Conservation (phyloP, 768 basidiomycete species). For the Tylopilus sp. region DNA sequence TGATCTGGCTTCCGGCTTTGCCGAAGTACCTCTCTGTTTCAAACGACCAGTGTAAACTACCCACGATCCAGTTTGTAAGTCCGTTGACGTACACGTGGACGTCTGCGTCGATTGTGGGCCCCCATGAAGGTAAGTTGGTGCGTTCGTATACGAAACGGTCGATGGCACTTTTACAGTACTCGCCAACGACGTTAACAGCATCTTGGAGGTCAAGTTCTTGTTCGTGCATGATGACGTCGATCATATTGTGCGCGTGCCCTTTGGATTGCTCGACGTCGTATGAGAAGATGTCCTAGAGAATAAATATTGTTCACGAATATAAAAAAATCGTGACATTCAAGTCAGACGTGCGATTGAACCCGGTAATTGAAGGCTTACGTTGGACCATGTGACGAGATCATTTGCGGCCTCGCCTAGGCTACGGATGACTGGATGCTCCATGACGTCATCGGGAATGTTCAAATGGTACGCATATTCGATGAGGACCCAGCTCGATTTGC, state of each 20-base stretch:
- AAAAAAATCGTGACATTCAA: not conserved
- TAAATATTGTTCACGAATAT: not conserved
- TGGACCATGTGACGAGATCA: slow-evolving; percentile 84
- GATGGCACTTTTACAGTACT: slow-evolving; percentile 68
- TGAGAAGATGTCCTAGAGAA: slow-evolving; percentile 71
- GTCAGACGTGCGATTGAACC: not conserved
- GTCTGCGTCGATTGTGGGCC: slow-evolving; percentile 58
- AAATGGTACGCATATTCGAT: slow-evolving; percentile 81
- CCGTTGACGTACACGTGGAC: slow-evolving; percentile 65
- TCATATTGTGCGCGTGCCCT: slow-evolving; percentile 84
- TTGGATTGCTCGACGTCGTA: slow-evolving; percentile 81
- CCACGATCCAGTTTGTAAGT: slow-evolving; percentile 74
- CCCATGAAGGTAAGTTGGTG: slow-evolving; percentile 63
- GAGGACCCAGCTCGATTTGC: slow-evolving; percentile 77
- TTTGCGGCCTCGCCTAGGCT: slow-evolving; percentile 73
- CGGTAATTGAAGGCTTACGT: slow-evolving; percentile 46
- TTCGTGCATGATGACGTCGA: slow-evolving; percentile 71
- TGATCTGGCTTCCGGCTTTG: slow-evolving; percentile 51
- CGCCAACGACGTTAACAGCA: slow-evolving; percentile 73
- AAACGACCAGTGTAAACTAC: slow-evolving; percentile 75
- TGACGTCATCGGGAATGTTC: slow-evolving; percentile 76
- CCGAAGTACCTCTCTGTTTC: slow-evolving; percentile 74
- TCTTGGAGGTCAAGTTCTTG: slow-evolving; percentile 66
- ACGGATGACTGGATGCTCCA: slow-evolving; percentile 67
- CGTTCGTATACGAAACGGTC: slow-evolving; percentile 57